Evolutionary conservation across 306 rosid genomes (phyloP).

Genomic region (Cucurbita maxima): DNA sequence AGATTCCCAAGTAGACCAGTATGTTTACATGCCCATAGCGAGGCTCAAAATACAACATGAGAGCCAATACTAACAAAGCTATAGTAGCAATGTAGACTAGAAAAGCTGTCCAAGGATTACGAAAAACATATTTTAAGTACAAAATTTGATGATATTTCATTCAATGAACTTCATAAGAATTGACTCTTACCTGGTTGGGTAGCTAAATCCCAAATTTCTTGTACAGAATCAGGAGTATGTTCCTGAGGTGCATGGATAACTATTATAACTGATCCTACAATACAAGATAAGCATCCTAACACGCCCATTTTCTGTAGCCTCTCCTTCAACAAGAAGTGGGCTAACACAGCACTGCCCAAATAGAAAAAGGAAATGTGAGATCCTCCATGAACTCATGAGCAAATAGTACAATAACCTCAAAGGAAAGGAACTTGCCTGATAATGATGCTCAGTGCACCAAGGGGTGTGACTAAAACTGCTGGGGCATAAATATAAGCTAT

Average conservation of each 20-base stretch:
- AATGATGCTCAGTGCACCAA: conserved; percentile 87
- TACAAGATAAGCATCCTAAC: conserved; percentile 74
- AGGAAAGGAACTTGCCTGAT: conserved; percentile 41
- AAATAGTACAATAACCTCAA: background rate
- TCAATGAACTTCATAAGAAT: background rate
- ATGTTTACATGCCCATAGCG: conserved; percentile 67
- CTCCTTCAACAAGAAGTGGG: conserved; percentile 80
- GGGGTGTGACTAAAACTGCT: conserved; percentile 90
- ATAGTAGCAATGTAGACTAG: conserved; percentile 44
- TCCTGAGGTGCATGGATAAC: conserved; percentile 96
- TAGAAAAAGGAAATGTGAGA: conserved; percentile 7
- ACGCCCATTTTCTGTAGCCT: conserved; percentile 67
- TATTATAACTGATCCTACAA: conserved; percentile 77
- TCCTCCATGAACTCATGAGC: background rate
- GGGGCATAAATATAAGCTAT: conserved; percentile 92
- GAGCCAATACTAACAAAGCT: conserved; percentile 48
- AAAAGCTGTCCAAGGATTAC: conserved; percentile 35
- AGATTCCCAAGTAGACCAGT: conserved; percentile 78
- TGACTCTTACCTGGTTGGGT: conserved; percentile 57
- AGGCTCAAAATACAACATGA: conserved; percentile 75
- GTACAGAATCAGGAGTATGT: conserved; percentile 50
- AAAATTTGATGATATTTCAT: background rate
- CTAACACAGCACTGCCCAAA: conserved; percentile 66
- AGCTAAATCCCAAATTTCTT: conserved; percentile 77
- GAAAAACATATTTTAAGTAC: background rate